A percentile compares a stretch with the other conserved stretches of the same genome.
Evolutionary conservation across 352 stramenopile species (phyloP).

Genomic region (Phytophthora pisi): DNA sequence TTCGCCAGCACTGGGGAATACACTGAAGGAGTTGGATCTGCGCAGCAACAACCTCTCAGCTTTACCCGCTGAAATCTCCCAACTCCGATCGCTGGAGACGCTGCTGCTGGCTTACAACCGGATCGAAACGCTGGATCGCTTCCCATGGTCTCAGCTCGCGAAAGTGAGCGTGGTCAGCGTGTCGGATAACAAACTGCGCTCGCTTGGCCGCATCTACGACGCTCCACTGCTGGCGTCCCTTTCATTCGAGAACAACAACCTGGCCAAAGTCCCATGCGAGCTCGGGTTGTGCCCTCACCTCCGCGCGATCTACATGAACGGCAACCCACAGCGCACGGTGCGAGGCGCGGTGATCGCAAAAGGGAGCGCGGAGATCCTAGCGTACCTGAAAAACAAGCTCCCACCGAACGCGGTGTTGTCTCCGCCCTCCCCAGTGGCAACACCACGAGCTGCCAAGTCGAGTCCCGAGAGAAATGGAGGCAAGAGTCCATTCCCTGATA

Average conservation of each 20-base stretch:
- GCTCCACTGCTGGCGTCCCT: slow-evolving; percentile 64
- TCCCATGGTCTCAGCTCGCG: slow-evolving; percentile 56
- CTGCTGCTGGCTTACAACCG: slow-evolving; percentile 75
- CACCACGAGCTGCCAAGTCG: slow-evolving; percentile 2
- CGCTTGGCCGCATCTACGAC: slow-evolving; percentile 71
- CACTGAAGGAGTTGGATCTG: slow-evolving; percentile 75
- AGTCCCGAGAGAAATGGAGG: slow-evolving; percentile 15
- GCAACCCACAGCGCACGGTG: slow-evolving; percentile 85
- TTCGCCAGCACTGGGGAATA: slow-evolving; percentile 18
- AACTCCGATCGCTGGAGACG: slow-evolving; percentile 57
- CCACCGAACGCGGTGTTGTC: slow-evolving; percentile 44
- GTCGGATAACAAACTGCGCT: slow-evolving; percentile 80
- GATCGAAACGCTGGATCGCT: slow-evolving; percentile 70
- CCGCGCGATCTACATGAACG: slow-evolving; percentile 81
- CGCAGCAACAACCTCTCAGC: slow-evolving; percentile 64
- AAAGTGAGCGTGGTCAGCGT: slow-evolving; percentile 67
- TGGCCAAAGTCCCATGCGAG: slow-evolving; percentile 63
- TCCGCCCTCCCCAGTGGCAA: slow-evolving; percentile 24
- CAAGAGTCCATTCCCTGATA: background rate
- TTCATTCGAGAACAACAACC: slow-evolving; percentile 87
- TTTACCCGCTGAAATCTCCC: slow-evolving; percentile 46
- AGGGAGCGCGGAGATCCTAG: slow-evolving; percentile 73
- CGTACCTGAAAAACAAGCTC: slow-evolving; percentile 84
- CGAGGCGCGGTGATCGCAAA: slow-evolving; percentile 75
- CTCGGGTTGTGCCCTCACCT: slow-evolving; percentile 70